A percentile compares a stretch with the other conserved stretches of the same genome.
These are phyloP conservation scores for Penicillium sp. DNA, from an alignment of 2,329 filamentous ascomycete species.

Conservation along the genomic window DNA sequence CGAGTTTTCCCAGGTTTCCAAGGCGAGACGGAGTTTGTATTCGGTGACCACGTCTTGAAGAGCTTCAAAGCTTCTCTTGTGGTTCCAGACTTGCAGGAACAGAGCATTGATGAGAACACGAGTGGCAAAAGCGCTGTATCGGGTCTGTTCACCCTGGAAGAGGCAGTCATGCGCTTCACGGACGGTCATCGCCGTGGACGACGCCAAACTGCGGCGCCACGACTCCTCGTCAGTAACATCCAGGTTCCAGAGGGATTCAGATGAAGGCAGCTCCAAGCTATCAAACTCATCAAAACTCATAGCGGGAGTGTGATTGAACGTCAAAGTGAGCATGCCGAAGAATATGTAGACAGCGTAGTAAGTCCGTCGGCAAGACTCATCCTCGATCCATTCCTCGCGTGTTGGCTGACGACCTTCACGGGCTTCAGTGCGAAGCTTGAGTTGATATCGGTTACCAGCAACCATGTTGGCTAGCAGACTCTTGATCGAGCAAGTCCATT, in stretches of 20 bases:
- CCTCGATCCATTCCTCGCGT: slow-evolving; percentile 91
- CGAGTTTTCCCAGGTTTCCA: slow-evolving; percentile 99
- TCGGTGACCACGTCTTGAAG: slow-evolving; percentile 97
- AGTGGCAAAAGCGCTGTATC: slow-evolving; percentile 95
- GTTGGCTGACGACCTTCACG: slow-evolving; percentile 76
- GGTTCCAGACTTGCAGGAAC: slow-evolving; percentile 98
- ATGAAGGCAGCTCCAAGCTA: slow-evolving; percentile 86
- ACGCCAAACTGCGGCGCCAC: slow-evolving; percentile 81
- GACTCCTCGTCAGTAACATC: slow-evolving; percentile 75
- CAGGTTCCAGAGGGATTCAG: slow-evolving; percentile 92
- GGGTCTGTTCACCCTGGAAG: slow-evolving; percentile 87
- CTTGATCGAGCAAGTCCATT: slow-evolving; percentile 99
- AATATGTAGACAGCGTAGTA: slow-evolving; percentile 99
- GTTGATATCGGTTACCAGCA: slow-evolving; percentile 92
- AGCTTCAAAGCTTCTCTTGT: slow-evolving; percentile 97
- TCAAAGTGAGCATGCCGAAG: slow-evolving; percentile 91
- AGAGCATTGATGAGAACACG: slow-evolving; percentile 98
- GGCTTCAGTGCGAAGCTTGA: slow-evolving; percentile 89
- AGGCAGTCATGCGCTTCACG: slow-evolving; percentile 93
- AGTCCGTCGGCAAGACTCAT: slow-evolving; percentile 93
- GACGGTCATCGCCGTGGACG: slow-evolving; percentile 79
- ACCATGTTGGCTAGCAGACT: slow-evolving; percentile 98
- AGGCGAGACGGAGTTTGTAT: slow-evolving; percentile 92
- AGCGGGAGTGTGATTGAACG: slow-evolving; percentile 96
- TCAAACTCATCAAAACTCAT: slow-evolving; percentile 99